Base-by-base conservation (phyloP, 306 rosid species). In the Gleditsia sinensis region DNA sequence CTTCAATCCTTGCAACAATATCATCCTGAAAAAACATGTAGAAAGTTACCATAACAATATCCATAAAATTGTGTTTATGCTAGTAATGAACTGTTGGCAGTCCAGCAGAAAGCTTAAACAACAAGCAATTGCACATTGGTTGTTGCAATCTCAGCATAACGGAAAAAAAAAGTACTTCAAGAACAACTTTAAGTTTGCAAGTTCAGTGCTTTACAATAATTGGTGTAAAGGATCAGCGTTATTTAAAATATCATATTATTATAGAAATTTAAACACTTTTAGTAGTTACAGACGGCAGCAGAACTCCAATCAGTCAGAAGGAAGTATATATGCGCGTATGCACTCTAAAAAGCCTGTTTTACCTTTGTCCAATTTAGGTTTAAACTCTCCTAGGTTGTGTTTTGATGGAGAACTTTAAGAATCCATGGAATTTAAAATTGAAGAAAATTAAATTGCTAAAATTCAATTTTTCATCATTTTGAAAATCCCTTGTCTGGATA, bases 1-100 rank as follows among this genome's bases (percentile, higher is more conserved):
- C 89, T 73, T 91, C 97, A 74, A 93, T 86, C 85, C 83, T 87
- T 72, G 87, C 77, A 76, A 89, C 76, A 73, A 85, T 77, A 67
- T 81, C 88, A 77, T 89, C 98, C 98, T 93, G 69, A 9, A 83
- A 10, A 77, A 67, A 40, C 65, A 75, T 71, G 43, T 53, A 62
- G 34, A 81, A 46, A 1, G 21, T 55, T 25, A 72, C 51, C 45
- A 70, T 7, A 13, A 40, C 8, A 27, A 53, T 76, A 53, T 51
- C 43, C 57, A 65, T 23, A 34, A 9, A 40, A 54, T 61, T 45
- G 32, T 37, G 60, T 7, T 60, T 19, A 53, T 17, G 9, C 25
- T 28, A 28, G 30, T 20, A 33, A 51, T 34, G 49, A 43, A 39
- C 24, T 8, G 57, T 58, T 49, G 5, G 40, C 28, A 54, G 57